phyloP scores from a whole-genome alignment of 2,329 filamentous ascomycete genomes.

The Diaporthe aspalathi region DNA sequence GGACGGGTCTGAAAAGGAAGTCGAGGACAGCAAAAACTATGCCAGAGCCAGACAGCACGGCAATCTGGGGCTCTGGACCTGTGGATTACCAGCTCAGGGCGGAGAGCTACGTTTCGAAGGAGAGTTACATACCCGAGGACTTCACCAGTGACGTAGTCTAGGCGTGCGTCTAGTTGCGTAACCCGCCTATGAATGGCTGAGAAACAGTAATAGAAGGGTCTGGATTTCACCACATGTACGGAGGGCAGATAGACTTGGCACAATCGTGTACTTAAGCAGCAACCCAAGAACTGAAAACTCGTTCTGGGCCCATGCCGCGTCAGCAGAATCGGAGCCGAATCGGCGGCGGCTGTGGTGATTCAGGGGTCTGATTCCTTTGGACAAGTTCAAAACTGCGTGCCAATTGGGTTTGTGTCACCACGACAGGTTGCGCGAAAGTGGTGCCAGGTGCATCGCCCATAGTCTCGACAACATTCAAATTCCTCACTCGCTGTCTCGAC shows the following conservation, averaged over 20 bases:
- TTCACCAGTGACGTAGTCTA: not conserved
- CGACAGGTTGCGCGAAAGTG: not conserved
- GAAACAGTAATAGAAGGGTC: too few relatives aligned
- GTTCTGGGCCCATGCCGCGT: slow-evolving; percentile 3
- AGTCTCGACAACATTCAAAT: not conserved
- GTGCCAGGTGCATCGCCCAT: not conserved
- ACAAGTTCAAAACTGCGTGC: not conserved
- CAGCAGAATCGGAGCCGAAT: slow-evolving; percentile 10
- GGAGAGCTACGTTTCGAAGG: not conserved
- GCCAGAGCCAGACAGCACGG: not conserved
- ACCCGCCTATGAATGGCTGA: too few relatives aligned
- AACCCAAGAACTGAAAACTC: not conserved
- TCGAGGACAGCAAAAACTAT: too few relatives aligned
- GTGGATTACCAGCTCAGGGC: not conserved
- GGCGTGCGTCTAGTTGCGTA: not conserved
- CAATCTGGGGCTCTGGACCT: not conserved
- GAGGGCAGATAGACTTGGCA: too few relatives aligned
- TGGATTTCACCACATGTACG: too few relatives aligned
- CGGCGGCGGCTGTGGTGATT: not conserved
- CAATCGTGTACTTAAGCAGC: too few relatives aligned
- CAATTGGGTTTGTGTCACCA: not conserved
- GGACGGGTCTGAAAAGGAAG: not conserved
- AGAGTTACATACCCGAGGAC: not conserved
- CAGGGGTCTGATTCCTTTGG: slow-evolving; percentile 12
- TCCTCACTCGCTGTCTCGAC: not conserved